These are phyloP conservation scores for Adansonia rubrostipa DNA, from an alignment of 441 rosid genomes.

Conservation along the genomic window DNA sequence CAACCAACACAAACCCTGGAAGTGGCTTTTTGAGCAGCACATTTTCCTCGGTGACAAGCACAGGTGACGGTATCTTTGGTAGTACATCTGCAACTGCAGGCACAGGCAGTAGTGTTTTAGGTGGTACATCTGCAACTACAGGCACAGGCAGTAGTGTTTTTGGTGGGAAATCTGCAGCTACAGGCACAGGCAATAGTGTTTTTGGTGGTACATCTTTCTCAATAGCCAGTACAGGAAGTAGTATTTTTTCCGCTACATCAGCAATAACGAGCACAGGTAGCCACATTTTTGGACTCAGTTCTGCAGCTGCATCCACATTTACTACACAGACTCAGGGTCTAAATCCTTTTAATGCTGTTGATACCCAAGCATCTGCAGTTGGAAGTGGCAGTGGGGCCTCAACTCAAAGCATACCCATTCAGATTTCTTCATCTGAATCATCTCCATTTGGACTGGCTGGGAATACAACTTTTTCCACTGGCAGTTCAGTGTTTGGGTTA, in stretches of 20 bases:
- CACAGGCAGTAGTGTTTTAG: too few relatives aligned
- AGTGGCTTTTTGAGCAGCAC: too few relatives aligned
- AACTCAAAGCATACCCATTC: constrained; percentile 54
- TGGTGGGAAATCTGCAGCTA: too few relatives aligned
- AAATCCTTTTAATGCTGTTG: constrained; percentile 42
- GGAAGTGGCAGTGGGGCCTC: constrained; percentile 48
- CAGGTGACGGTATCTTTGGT: too few relatives aligned
- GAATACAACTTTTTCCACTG: constrained; percentile 47
- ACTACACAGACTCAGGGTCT: constrained; percentile 53
- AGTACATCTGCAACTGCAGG: too few relatives aligned
- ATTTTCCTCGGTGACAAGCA: too few relatives aligned
- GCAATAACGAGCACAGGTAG: constrained; percentile 40
- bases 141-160: too few relatives aligned
- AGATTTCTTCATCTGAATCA: constrained; percentile 51
- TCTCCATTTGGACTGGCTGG: constrained; percentile 52
- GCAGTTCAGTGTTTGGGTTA: constrained; percentile 51
- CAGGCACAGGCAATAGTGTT: too few relatives aligned
- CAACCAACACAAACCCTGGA: too few relatives aligned
- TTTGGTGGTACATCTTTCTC: too few relatives aligned
- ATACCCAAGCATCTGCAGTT: constrained; percentile 45
- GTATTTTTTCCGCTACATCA: constrained; percentile 36
- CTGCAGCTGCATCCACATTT: constrained; percentile 46
- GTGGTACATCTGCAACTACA: too few relatives aligned
- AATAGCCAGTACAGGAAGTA: constrained; percentile 32
- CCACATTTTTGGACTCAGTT: constrained; percentile 46